Evolutionary conservation across 306 rosid genomes (phyloP), one percentile per base, ranked within the genome.

Genomic region (Benincasa hispida): DNA sequence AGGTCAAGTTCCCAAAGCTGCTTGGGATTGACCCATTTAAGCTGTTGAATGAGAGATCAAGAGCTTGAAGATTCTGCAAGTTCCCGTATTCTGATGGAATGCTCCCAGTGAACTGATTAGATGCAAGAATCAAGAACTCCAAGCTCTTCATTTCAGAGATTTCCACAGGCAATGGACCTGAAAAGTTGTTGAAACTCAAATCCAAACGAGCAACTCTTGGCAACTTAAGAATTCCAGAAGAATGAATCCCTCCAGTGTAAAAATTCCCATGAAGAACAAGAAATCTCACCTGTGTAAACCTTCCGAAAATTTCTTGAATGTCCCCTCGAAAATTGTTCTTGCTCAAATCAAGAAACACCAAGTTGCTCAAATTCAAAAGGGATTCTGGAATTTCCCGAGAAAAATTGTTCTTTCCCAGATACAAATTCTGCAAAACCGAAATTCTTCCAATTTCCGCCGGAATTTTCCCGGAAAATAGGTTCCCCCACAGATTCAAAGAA

Each of bases 331-430:
- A 94, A 0, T 25, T 8, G 82, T 89, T 94, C 84, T 87, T 86
- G 83, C 93, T 92, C 86, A 94, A 88, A 81, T 94, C 99, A 92
- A 94, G 89, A 87, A 94, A 89, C 37, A 65, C 81, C 85, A 94
- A 80, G 4, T 80, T 81, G 62, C 55, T 83, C 86, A 92, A 84
- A 69, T 79, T 80, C 86, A 83, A 68, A 72, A 94, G 95, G 39
- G 89, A 8, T 54, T 83, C 85, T 0, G 99, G 97, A 72, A 94
- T 81, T 5, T 84, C 88, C 10, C 87, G 82, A 48, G 93, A 83
- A 55, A 94, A 92, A 27, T 79, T 88, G 87, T 92, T 94, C 61
- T 57, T 87, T 13, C 91, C 99, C 84, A 94, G 80, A 87, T 84
- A 86, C 86, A 94, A 81, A 48, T 72, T 84, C 74, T 79, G 69